These are phyloP conservation scores for Xylaria curta DNA, from an alignment of 495 filamentous ascomycete genomes.

Conservation along the genomic window DNA sequence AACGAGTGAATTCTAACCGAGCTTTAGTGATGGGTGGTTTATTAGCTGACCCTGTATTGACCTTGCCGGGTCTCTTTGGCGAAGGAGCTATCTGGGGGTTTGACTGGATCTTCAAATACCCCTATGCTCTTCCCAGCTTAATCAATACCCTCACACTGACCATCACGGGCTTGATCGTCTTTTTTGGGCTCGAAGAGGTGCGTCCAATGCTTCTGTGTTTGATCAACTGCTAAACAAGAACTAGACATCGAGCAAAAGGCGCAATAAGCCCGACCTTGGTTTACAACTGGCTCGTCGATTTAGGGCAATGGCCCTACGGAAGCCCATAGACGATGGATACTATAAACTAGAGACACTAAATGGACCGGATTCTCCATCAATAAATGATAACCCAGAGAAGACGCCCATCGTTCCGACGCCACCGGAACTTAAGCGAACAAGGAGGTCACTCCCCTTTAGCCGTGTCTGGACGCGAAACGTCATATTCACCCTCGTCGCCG, in stretches of 20 bases:
- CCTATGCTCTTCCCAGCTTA: conserved; percentile 72
- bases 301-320: conserved; percentile 21
- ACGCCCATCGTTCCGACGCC: conserved; percentile 1
- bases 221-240: conserved; percentile 25
- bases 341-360: conserved; percentile 32
- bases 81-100: conserved; percentile 51
- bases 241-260: conserved; percentile 51
- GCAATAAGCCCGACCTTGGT: conserved; percentile 50
- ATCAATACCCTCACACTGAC: conserved; percentile 65
- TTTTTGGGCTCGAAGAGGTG: conserved; percentile 70
- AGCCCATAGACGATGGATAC: conserved; percentile 28
- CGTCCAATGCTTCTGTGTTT: conserved; percentile 7
- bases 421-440: conserved; percentile 23
- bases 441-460: conserved; percentile 66
- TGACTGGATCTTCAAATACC: conserved; percentile 64
- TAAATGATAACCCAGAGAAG: conserved; percentile 25
- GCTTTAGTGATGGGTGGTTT: conserved; percentile 65
- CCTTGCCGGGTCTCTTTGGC: conserved; percentile 67
- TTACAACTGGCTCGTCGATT: conserved; percentile 35
- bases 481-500: conserved; percentile 65
- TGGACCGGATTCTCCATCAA: conserved; percentile 25
- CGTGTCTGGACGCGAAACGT: conserved; percentile 84
- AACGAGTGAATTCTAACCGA: conserved; percentile 1
- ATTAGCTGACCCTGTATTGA: conserved; percentile 67
- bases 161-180: conserved; percentile 55